A percentile compares a stretch with the other conserved stretches of the same genome.
These are phyloP conservation scores for Pseudogymnoascus pannorum DNA, from an alignment of 2,329 filamentous ascomycete species.

Conservation along the genomic window DNA sequence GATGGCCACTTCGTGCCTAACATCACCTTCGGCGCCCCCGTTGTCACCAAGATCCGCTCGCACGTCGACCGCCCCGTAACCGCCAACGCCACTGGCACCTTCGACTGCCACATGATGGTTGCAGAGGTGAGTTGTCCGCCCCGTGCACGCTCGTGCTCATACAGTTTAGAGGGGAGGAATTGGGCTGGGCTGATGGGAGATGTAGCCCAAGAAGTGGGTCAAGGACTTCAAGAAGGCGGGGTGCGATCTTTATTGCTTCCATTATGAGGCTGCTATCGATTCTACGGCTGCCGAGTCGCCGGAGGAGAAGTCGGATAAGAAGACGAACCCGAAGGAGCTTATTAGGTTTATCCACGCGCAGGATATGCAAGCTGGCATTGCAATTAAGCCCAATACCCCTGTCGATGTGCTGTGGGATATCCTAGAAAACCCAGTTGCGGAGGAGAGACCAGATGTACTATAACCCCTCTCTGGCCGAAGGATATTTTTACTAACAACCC, in stretches of 20 bases:
- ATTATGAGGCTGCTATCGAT: constrained; percentile 87
- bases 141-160: neutral
- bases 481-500: constrained; percentile 12
- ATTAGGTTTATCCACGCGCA: constrained; percentile 85
- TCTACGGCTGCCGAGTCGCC: constrained; percentile 80
- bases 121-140: constrained; percentile 60
- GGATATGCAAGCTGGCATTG: constrained; percentile 86
- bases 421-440: constrained; percentile 62
- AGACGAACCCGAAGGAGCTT: constrained; percentile 76
- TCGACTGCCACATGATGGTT: constrained; percentile 99
- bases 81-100: constrained; percentile 75
- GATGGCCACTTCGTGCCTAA: constrained; percentile 99
- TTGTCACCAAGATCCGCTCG: constrained; percentile 86
- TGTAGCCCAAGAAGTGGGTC: constrained; percentile 93
- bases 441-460: constrained; percentile 83
- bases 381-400: constrained; percentile 85
- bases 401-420: constrained; percentile 92
- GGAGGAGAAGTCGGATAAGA: constrained; percentile 56
- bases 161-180: neutral
- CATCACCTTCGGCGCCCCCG: constrained; percentile 91
- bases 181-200: neutral
- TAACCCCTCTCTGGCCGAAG: neutral
- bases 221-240: constrained; percentile 89
- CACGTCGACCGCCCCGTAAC: constrained; percentile 71
- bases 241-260: constrained; percentile 99